A percentile compares a stretch with the other conserved stretches of the same genome.
phyloP scores from a whole-genome alignment of 306 rosid species.

The Acmispon strigosus region DNA sequence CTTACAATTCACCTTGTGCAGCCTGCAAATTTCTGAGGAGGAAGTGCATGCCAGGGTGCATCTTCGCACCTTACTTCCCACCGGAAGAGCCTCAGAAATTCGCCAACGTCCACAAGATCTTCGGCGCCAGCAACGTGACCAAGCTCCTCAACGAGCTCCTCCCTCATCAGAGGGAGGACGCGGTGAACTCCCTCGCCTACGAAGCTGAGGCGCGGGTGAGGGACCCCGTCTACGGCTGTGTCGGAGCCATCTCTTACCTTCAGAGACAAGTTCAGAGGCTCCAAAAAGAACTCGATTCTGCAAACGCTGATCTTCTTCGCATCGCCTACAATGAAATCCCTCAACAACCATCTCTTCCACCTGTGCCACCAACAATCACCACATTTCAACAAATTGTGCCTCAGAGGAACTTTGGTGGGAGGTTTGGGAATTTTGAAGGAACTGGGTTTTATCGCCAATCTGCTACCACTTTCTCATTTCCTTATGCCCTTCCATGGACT shows the following conservation, averaged over 20 bases:
- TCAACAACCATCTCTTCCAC: neutral
- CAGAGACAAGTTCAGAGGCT: slow-evolving; percentile 86
- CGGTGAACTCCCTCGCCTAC: slow-evolving; percentile 87
- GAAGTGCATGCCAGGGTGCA: slow-evolving; percentile 88
- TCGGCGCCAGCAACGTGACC: slow-evolving; percentile 94
- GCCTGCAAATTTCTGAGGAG: slow-evolving; percentile 94
- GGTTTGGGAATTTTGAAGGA: slow-evolving; percentile 27
- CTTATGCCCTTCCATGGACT: slow-evolving; percentile 68
- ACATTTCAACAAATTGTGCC: slow-evolving; percentile 1
- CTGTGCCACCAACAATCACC: neutral
- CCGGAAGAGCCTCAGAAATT: slow-evolving; percentile 96
- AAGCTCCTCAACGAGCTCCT: slow-evolving; percentile 91
- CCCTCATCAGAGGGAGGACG: slow-evolving; percentile 89
- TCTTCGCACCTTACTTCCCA: slow-evolving; percentile 92
- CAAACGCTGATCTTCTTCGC: slow-evolving; percentile 72
- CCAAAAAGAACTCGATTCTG: slow-evolving; percentile 81
- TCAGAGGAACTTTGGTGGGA: slow-evolving; percentile 6
- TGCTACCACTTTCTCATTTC: slow-evolving; percentile 30
- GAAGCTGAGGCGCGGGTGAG: slow-evolving; percentile 92
- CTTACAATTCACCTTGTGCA: slow-evolving; percentile 90
- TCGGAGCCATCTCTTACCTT: slow-evolving; percentile 86
- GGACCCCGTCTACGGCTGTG: slow-evolving; percentile 92
- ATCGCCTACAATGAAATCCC: slow-evolving; percentile 59
- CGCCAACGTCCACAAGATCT: slow-evolving; percentile 91
- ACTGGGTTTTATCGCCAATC: slow-evolving; percentile 38